A percentile compares a stretch with the other conserved stretches of the same genome.
phyloP scores from a whole-genome alignment of 768 basidiomycete species.

The Jaapia argillacea region DNA sequence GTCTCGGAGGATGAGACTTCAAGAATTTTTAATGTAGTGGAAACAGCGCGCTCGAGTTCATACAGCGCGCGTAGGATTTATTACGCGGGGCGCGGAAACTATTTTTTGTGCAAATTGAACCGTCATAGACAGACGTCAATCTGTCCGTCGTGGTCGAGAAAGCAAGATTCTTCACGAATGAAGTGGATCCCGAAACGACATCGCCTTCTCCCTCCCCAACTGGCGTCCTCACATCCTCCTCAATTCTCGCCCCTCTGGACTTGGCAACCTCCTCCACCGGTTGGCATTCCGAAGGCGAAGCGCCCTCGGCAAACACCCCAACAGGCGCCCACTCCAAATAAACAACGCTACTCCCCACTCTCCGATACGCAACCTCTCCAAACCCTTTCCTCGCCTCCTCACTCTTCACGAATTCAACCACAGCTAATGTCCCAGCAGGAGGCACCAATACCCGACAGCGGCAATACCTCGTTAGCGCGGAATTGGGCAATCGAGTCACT shows the following conservation, averaged over 20 bases:
- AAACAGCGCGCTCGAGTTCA: too few relatives aligned
- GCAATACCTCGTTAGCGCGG: too few relatives aligned
- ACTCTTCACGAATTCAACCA: constrained; percentile 74
- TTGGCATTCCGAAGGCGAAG: too few relatives aligned
- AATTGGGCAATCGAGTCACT: too few relatives aligned
- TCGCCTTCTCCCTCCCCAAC: constrained; percentile 31
- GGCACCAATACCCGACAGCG: constrained; percentile 82
- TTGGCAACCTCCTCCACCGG: constrained; percentile 10
- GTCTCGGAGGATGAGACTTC: too few relatives aligned
- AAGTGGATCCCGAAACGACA: constrained; percentile 63
- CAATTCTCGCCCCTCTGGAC: constrained; percentile 1
- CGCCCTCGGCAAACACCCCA: constrained; percentile 62
- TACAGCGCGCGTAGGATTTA: too few relatives aligned
- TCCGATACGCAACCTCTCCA: constrained; percentile 74
- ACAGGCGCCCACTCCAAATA: constrained; percentile 91
- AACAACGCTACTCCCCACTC: constrained; percentile 81
- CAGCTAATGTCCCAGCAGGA: constrained; percentile 87
- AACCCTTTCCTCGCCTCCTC: constrained; percentile 71
- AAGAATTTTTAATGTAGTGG: too few relatives aligned
- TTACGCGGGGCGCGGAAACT: too few relatives aligned
- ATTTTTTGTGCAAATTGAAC: too few relatives aligned
- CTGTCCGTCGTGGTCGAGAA: constrained; percentile 81
- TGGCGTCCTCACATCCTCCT: constrained; percentile 20
- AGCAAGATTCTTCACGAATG: constrained; percentile 93
- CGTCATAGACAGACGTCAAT: constrained; percentile 47